Conservation (phyloP, 371 early-diverging fungal species). For the Dichotomocladium elegans region DNA sequence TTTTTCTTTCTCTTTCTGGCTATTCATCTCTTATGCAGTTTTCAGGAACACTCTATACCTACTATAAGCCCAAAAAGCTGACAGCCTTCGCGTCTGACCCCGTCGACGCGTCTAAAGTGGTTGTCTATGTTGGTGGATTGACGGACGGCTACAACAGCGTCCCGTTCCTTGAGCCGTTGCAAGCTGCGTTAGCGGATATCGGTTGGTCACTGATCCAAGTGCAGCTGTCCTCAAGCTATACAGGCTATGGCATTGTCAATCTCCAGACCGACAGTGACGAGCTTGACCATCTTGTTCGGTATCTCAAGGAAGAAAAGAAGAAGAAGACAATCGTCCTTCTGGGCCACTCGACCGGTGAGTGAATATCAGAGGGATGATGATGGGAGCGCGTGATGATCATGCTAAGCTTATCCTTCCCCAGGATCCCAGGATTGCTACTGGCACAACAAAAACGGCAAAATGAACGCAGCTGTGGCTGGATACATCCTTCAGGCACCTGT, state of each 20-base stretch:
- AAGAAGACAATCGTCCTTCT: constrained; percentile 43
- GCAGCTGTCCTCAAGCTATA: constrained; percentile 43
- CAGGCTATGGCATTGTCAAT: constrained; percentile 43
- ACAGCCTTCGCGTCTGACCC: constrained; percentile 50
- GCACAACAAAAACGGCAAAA: constrained; percentile 36
- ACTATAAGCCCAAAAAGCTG: constrained; percentile 18
- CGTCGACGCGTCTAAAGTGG: constrained; percentile 18
- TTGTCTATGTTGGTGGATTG: constrained; percentile 49
- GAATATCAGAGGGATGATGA: background rate
- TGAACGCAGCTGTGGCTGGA: constrained; percentile 25
- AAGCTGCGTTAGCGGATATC: constrained; percentile 14
- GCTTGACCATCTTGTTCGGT: constrained; percentile 37
- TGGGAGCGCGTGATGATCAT: background rate
- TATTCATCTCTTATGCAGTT: constrained; percentile 8
- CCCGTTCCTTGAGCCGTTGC: constrained; percentile 35
- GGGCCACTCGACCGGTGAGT: constrained; percentile 51
- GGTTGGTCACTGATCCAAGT: constrained; percentile 48
- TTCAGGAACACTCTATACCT: constrained; percentile 9
- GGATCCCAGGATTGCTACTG: constrained; percentile 50
- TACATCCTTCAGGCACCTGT: constrained; percentile 53
- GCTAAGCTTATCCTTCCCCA: background rate
- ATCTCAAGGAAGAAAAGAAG: constrained; percentile 22
- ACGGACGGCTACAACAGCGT: constrained; percentile 48
- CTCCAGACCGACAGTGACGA: constrained; percentile 39
- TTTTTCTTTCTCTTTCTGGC: no score